Evolutionary conservation across 805 yeast genomes (phyloP).

Genomic region (Isabelozyma gotoi): DNA sequence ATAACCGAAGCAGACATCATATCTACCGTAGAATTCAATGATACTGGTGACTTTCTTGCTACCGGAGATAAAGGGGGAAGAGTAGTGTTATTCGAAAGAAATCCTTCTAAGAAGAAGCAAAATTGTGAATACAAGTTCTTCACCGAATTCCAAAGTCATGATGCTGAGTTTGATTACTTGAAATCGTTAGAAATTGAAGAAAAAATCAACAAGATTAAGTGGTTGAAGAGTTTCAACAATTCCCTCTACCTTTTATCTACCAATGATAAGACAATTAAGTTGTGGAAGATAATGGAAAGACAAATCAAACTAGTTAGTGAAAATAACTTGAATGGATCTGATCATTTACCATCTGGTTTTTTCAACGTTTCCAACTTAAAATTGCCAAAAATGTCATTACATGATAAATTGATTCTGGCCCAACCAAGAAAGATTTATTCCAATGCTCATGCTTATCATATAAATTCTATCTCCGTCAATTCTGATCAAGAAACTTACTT

Average conservation of each 20-base stretch:
- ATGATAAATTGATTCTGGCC: slow-evolving; percentile 93
- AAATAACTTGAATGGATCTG: slow-evolving; percentile 61
- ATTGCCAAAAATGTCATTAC: slow-evolving; percentile 87
- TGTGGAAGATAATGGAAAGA: slow-evolving; percentile 94
- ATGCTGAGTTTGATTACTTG: slow-evolving; percentile 96
- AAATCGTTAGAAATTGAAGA: slow-evolving; percentile 97
- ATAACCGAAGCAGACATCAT: slow-evolving; percentile 97
- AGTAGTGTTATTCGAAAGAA: slow-evolving; percentile 92
- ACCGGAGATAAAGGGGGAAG: slow-evolving; percentile 99
- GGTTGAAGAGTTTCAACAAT: slow-evolving; percentile 86
- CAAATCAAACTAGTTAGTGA: slow-evolving; percentile 90
- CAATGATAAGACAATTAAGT: slow-evolving; percentile 96
- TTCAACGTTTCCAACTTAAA: slow-evolving; percentile 48
- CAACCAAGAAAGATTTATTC: slow-evolving; percentile 88
- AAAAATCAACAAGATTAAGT: slow-evolving; percentile 94
- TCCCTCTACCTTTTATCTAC: slow-evolving; percentile 90
- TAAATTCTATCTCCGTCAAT: slow-evolving; percentile 91
- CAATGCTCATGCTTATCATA: slow-evolving; percentile 98
- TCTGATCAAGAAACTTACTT: slow-evolving; percentile 95
- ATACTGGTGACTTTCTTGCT: slow-evolving; percentile 91
- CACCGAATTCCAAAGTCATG: slow-evolving; percentile 97
- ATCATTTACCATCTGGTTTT: slow-evolving; percentile 15
- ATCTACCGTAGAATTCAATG: slow-evolving; percentile 94
- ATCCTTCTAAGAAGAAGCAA: slow-evolving; percentile 60
- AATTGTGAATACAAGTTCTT: slow-evolving; percentile 89